Evolutionary conservation across 176 grass and related monocot species (phyloP), one percentile per base, ranked within the genome.

Genomic region (Oryza meyeriana): DNA sequence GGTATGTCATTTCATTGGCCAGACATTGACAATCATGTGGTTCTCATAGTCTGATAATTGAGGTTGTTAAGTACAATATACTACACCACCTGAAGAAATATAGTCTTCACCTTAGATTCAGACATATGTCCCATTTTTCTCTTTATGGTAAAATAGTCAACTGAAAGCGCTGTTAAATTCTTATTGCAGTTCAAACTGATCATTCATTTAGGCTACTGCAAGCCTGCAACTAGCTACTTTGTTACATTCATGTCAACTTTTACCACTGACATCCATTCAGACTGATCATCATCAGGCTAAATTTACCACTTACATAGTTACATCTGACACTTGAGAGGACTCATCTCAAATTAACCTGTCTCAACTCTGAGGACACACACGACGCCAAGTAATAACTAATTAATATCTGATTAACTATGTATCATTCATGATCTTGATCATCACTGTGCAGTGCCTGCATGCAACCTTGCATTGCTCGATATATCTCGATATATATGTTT

Each of bases 401-500:
- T 59, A 73, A 81, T n/a, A 29, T 31, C 52, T 40, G 10, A 25
- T 59, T 59, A 59, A 59, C n/a, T 76, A 76, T 64, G 50, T 55
- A 55, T 55, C 50, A 55, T 55, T 55, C 50, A 55, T 1, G 50
- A 55, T 55, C 50, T n/a, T 55, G 36, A 39, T 50, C n/a, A 72
- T 41, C 68, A 41, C 52, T 52, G 34, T 71, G 28, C 52, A 39
- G 34, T 71, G 28, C 74, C 17, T 65, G 35, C 67, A 40, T 67
- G 28, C 74, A 41, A 14, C 25, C 25, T 2, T 24, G 29, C 17
- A 52, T 57, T n/a, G 20, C 18, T 24, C 48, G 48, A 22, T n/a
- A n/a, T n/a, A n/a, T 52, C 17, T 22, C 7, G 55, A 20, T 58
- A 58, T 58, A 24, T 59, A 25, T 55, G 18, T 55, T 22, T 14